Conservation (phyloP, 2,329 filamentous ascomycete genomes). For the Blumeria hordei region DNA sequence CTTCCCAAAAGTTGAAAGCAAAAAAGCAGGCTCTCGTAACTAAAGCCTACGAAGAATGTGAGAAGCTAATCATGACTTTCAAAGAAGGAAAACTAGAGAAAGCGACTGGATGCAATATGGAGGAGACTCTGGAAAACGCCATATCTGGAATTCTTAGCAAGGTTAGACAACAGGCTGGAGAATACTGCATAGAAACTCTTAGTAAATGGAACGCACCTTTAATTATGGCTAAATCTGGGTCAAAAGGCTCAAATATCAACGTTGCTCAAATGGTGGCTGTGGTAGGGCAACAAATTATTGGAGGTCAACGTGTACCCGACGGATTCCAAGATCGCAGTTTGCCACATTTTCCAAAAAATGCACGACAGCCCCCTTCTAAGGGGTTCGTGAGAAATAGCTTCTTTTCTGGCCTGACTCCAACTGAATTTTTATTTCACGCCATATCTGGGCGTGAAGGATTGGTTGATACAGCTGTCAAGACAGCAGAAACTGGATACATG, state of each 20-base stretch:
- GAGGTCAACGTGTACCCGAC: conserved; percentile 73
- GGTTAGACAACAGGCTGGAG: conserved; percentile 75
- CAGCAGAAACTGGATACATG: conserved; percentile 97
- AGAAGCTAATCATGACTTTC: conserved; percentile 61
- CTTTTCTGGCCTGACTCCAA: conserved; percentile 72
- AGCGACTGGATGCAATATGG: conserved; percentile 70
- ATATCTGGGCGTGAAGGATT: conserved; percentile 96
- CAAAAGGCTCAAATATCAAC: conserved; percentile 93
- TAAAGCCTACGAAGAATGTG: conserved; percentile 56
- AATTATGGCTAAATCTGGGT: conserved; percentile 92
- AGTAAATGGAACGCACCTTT: conserved; percentile 82
- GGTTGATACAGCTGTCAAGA: conserved; percentile 97
- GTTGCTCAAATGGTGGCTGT: conserved; percentile 97
- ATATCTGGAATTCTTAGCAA: conserved; percentile 82
- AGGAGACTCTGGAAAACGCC: conserved; percentile 72
- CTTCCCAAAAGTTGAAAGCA: conserved; percentile 41
- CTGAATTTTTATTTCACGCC: conserved; percentile 93
- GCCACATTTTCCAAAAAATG: conserved; percentile 86
- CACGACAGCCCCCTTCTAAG: conserved; percentile 77
- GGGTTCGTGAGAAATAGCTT: conserved; percentile 96
- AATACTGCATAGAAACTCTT: conserved; percentile 70
- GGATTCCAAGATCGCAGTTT: conserved; percentile 90
- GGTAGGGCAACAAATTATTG: conserved; percentile 95
- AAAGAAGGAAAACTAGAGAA: conserved; percentile 64
- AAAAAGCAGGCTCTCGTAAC: conserved; percentile 57